A percentile compares a stretch with the other conserved stretches of the same genome.
These are phyloP conservation scores for Clavaria fumosa DNA, from an alignment of 768 basidiomycete species.

Conservation along the genomic window DNA sequence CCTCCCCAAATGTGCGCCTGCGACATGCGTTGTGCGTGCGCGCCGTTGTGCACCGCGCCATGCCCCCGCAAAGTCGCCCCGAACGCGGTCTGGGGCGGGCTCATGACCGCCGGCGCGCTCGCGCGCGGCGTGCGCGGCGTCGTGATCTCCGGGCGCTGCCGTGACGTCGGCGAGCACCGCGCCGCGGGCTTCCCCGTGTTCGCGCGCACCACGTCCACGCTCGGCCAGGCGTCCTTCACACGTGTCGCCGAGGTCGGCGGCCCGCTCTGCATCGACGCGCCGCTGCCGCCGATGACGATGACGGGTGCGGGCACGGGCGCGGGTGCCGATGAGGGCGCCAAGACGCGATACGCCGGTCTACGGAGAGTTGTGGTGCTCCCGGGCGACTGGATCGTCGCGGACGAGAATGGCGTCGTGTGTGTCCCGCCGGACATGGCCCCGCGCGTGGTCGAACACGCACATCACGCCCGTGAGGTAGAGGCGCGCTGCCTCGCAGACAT, in stretches of 20 bases:
- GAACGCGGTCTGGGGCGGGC: conserved; percentile 92
- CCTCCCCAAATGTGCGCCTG: conserved; percentile 25
- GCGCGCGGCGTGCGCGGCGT: conserved; percentile 56
- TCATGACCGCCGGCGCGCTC: conserved; percentile 79
- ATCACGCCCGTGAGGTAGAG: conserved; percentile 47
- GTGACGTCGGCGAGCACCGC: conserved; percentile 71
- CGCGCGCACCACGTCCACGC: conserved; percentile 64
- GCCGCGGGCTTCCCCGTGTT: conserved; percentile 63
- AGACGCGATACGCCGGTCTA: conserved; percentile 1
- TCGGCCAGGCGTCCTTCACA: conserved; percentile 77
- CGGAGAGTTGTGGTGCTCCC: conserved; percentile 31
- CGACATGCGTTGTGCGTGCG: conserved; percentile 65
- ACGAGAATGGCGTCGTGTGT: conserved; percentile 81
- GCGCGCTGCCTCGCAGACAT: conserved; percentile 63
- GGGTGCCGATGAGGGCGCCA: too few relatives aligned
- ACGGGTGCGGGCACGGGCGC: too few relatives aligned
- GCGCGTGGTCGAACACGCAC: conserved; percentile 43
- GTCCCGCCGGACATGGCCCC: conserved; percentile 41
- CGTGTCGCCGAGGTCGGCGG: conserved; percentile 65
- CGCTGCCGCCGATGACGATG: conserved; percentile 37
- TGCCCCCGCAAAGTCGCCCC: too few relatives aligned
- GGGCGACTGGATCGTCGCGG: conserved; percentile 75
- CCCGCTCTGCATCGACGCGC: conserved; percentile 37
- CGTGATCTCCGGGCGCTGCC: conserved; percentile 71
- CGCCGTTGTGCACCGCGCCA: too few relatives aligned